Evolutionary conservation across 805 yeast species (phyloP), one percentile per base, ranked within the genome.

Genomic region (Spathaspora boniae): DNA sequence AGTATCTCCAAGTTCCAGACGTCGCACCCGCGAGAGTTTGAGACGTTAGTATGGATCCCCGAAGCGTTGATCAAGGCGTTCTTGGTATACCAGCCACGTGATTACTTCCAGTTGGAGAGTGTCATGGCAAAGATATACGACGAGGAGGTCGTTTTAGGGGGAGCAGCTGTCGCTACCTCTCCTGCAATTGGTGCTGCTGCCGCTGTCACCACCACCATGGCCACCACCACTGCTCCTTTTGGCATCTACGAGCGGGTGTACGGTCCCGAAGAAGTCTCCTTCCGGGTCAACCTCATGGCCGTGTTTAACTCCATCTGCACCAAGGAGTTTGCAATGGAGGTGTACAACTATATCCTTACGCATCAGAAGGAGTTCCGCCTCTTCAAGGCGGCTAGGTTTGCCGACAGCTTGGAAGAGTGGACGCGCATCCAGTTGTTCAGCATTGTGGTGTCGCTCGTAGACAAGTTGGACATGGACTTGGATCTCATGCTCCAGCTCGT

Each of bases 331-430:
- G 67, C 66, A 0, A 31, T 34, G 8, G 30, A 37, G 1, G 37
- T 73, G 3, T 56, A 72, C 48, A 45, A 55, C 2, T 60, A 41
- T 39, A 56, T 77, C 14, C 38, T 74, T 11, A 55, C 55, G 0
- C 55, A 65, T 20, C 64, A 63, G 9, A 53, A 50, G 4, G 52
- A 54, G 6, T 70, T 66, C 43, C 64, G 68, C 25, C 52, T 84
- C 3, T 57, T 78, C 26, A 47, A 52, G 1, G 81, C 83, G 2
- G 47, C 60, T 20, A 78, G 72, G 48, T 66, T 75, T 27, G 73
- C 77, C 0, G 93, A 85, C 50, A 84, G 86, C 0, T 60, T 61
- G 6, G 95, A 86, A 51, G 93, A 85, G 49, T 60, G 75, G 59
- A 67, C 65, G 34, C 66, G 97, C 41, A 56, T 85, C 6, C 73